phyloP scores from a whole-genome alignment of 208 protist genomes.

The Leishmania amazonensis region DNA sequence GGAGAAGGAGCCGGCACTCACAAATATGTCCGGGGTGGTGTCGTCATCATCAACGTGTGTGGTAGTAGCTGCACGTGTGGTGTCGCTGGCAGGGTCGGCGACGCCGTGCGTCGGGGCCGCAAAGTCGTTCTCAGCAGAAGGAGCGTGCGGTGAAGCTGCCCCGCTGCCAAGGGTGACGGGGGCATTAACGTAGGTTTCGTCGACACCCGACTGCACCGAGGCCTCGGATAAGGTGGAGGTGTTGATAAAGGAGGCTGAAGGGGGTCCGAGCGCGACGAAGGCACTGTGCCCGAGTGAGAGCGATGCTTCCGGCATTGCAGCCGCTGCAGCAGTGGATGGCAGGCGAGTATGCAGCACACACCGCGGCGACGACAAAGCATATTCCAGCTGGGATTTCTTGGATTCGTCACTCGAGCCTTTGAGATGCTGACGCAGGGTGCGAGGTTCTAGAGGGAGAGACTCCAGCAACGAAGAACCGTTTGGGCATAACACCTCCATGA shows the following conservation, averaged over 20 bases:
- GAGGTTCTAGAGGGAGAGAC: conserved; percentile 4
- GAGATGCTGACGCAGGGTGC: not conserved
- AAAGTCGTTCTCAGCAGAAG: not conserved
- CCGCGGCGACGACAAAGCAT: not conserved
- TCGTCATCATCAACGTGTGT: not conserved
- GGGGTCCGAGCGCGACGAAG: not conserved
- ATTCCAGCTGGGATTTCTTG: not conserved
- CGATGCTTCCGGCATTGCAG: not conserved
- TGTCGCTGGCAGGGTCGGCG: not conserved
- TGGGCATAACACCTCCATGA: conserved; percentile 26
- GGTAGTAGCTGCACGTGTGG: not conserved
- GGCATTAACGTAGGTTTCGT: not conserved
- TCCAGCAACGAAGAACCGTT: conserved; percentile 20
- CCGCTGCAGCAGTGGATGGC: not conserved
- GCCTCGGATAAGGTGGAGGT: not conserved
- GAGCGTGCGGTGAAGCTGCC: too few relatives aligned
- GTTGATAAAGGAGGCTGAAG: not conserved
- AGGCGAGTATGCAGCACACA: not conserved
- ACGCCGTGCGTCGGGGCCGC: too few relatives aligned
- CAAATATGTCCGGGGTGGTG: not conserved
- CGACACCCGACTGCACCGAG: not conserved
- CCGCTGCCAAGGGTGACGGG: not conserved
- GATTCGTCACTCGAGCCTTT: too few relatives aligned
- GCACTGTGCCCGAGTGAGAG: not conserved
- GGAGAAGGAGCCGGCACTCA: conserved; percentile 6